Conservation (phyloP, 495 filamentous ascomycete genomes). For the Penicillium longicatenatum region DNA sequence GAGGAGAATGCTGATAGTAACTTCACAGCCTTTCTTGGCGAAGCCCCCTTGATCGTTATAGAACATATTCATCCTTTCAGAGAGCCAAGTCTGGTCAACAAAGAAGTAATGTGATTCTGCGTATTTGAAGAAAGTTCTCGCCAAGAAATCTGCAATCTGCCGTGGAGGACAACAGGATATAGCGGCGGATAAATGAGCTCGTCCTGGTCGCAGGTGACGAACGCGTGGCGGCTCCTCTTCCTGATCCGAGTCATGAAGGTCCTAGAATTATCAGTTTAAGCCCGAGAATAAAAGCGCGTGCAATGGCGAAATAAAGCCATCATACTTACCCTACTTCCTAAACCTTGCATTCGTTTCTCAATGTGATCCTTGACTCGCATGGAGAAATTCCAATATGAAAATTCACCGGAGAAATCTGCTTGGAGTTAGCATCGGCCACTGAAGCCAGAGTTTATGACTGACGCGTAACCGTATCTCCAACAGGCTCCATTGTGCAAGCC, state of each 20-base stretch:
- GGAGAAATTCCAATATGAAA: constrained; percentile 45
- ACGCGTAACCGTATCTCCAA: constrained; percentile 35
- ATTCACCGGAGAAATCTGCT: constrained; percentile 43
- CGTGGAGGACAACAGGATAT: constrained; percentile 38
- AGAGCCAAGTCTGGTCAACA: constrained; percentile 33
- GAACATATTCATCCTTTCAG: constrained; percentile 27
- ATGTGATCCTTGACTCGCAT: constrained; percentile 39
- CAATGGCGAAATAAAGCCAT: neutral
- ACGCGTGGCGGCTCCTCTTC: constrained; percentile 32
- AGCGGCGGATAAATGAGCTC: constrained; percentile 26
- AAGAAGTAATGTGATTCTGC: constrained; percentile 41
- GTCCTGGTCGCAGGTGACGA: constrained; percentile 30
- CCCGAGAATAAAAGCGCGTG: neutral
- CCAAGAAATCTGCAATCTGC: constrained; percentile 39
- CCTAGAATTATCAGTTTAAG: constrained; percentile 10
- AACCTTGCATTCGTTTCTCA: constrained; percentile 27
- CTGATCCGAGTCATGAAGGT: constrained; percentile 15
- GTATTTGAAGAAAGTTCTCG: constrained; percentile 41
- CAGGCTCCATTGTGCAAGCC: constrained; percentile 32
- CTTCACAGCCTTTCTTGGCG: constrained; percentile 30
- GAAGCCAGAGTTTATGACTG: neutral
- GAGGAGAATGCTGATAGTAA: constrained; percentile 35
- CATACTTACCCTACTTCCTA: constrained; percentile 21
- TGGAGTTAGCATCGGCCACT: neutral
- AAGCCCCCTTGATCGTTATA: constrained; percentile 28